Percentiles rank a stretch among this genome's conserved stretches.
Evolutionary conservation across 2,329 filamentous ascomycete genomes (phyloP).

Genomic region (Microcyclosporella mali): DNA sequence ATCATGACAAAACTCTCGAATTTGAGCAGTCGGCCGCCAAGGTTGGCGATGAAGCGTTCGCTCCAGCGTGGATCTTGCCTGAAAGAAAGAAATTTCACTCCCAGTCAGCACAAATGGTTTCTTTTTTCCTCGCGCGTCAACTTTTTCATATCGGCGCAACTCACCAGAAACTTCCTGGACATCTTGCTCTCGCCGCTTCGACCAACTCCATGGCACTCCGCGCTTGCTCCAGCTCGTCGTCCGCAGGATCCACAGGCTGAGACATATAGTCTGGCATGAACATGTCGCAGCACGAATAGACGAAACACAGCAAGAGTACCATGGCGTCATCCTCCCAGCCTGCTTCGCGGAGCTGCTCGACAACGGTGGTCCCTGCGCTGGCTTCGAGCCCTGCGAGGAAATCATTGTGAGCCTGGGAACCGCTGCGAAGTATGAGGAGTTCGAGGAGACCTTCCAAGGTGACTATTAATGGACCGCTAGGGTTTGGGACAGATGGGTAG

Average conservation of each 20-base stretch:
- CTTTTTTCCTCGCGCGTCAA: no score
- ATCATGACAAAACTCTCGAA: conserved; percentile 9
- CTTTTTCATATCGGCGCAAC: no score
- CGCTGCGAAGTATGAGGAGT: conserved; percentile 46
- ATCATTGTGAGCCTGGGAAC: conserved; percentile 10
- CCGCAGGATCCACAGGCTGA: background rate
- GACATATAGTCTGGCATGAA: conserved; percentile 4
- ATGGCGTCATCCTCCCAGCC: conserved; percentile 35
- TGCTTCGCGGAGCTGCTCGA: conserved; percentile 26
- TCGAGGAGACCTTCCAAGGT: conserved; percentile 28
- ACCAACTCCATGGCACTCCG: conserved; percentile 4
- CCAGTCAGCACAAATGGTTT: no score
- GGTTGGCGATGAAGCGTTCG: conserved; percentile 5
- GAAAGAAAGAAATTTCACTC: no score
- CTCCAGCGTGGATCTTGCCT: conserved; percentile 1
- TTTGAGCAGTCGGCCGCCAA: conserved; percentile 5
- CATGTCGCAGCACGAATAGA: conserved; percentile 5
- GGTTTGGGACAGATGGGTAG: conserved; percentile 3
- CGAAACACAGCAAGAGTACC: conserved; percentile 29
- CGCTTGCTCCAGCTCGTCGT: conserved; percentile 2
- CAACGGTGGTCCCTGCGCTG: conserved; percentile 26
- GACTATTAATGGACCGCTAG: conserved; percentile 20
- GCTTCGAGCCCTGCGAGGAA: conserved; percentile 31
- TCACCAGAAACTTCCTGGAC: conserved; percentile 7
- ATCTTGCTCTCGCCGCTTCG: background rate